Conservation (phyloP, 305 asterid genomes). For the Rubia occidens region DNA sequence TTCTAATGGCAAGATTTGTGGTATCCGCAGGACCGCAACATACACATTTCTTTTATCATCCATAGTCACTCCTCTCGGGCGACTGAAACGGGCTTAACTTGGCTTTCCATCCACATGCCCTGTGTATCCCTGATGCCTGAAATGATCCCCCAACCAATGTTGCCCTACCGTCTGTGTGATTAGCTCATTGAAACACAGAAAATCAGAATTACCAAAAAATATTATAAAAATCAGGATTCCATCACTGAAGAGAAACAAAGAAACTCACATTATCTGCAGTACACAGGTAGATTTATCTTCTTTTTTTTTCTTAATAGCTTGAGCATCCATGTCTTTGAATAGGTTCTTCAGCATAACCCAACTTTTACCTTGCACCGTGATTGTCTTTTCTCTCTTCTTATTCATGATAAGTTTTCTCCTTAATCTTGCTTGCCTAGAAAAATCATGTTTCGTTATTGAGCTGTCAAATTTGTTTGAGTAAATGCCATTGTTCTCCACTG, state of each 20-base stretch:
- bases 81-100: slow-evolving; percentile 81
- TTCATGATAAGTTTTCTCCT: too few species aligned
- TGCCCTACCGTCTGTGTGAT: slow-evolving; percentile 74
- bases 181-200: slow-evolving; percentile 5
- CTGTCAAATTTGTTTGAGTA: too few species aligned
- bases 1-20: slow-evolving; percentile 84
- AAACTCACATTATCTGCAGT: slow-evolving; percentile 65
- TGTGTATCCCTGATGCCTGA: slow-evolving; percentile 74
- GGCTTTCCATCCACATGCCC: slow-evolving; percentile 99
- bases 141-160: slow-evolving; percentile 94
- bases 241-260: not conserved
- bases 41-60: slow-evolving; percentile 95
- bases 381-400: too few species aligned
- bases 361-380: too few species aligned
- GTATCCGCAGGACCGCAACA: slow-evolving; percentile 90
- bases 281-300: too few species aligned
- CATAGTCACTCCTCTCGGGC: slow-evolving; percentile 83
- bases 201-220: not conserved
- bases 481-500: too few species aligned
- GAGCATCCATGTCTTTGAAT: too few species aligned
- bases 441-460: too few species aligned
- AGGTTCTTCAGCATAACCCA: too few species aligned
- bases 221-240: not conserved
- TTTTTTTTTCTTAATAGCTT: too few species aligned
- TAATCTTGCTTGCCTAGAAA: too few species aligned